phyloP scores from a whole-genome alignment of 352 stramenopile species.

The Pseudoperonospora humuli region DNA sequence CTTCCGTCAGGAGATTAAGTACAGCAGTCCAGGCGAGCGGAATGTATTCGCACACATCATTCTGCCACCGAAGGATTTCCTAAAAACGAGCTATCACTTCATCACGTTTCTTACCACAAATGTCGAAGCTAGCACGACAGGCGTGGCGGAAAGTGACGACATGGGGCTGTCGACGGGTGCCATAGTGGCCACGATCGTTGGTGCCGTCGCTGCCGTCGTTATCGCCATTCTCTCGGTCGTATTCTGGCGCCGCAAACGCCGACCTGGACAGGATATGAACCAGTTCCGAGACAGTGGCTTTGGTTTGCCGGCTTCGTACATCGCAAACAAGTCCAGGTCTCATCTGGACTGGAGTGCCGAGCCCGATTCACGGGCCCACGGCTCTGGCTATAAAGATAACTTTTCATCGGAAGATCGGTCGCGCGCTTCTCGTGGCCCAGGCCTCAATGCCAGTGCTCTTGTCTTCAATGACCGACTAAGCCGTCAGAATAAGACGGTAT shows the following conservation, averaged over 20 bases:
- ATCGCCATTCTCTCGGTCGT: conserved; percentile 43
- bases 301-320: conserved; percentile 31
- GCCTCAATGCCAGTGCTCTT: conserved; percentile 52
- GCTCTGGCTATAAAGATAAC: conserved; percentile 42
- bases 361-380: conserved; percentile 17
- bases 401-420: conserved; percentile 31
- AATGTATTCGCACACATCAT: conserved; percentile 79
- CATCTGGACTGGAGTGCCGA: conserved; percentile 61
- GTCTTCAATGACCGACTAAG: conserved; percentile 52
- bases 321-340: conserved; percentile 45
- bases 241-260: conserved; percentile 47
- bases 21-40: conserved; percentile 38
- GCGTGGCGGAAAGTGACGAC: conserved; percentile 3
- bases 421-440: conserved; percentile 34
- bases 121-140: conserved; percentile 17
- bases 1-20: conserved; percentile 57
- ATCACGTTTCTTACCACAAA: conserved; percentile 63
- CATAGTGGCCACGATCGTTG: conserved; percentile 42
- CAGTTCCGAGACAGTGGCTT: conserved; percentile 58
- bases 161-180: conserved; percentile 32
- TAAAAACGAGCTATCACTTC: conserved; percentile 65
- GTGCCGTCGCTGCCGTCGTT: conserved; percentile 33
- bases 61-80: conserved; percentile 42
- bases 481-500: conserved; percentile 54
- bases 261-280: conserved; percentile 30